Percentiles rank a stretch among this genome's conserved stretches.
Evolutionary conservation across 352 stramenopile genomes (phyloP).

Genomic region (Phytophthora rubi): DNA sequence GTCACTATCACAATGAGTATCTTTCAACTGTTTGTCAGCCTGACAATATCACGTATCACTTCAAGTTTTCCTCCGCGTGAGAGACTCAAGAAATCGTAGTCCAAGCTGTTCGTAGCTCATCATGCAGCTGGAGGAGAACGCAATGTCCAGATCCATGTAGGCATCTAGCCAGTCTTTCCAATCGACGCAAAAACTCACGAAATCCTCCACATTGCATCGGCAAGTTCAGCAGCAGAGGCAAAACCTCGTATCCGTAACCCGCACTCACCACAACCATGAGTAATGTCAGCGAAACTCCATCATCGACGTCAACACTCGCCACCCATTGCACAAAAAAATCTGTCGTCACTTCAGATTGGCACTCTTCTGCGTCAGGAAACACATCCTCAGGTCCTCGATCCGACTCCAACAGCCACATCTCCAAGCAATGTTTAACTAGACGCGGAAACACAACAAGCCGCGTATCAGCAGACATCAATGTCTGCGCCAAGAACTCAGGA

Average conservation of each 20-base stretch:
- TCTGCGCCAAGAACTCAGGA: neutral
- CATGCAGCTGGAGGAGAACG: conserved; percentile 13
- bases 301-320: neutral
- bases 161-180: conserved; percentile 8
- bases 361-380: neutral
- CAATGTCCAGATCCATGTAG: neutral
- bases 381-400: neutral
- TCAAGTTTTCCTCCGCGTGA: neutral
- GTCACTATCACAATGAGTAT: neutral
- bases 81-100: neutral
- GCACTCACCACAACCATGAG: conserved; percentile 8
- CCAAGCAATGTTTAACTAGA: neutral
- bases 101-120: conserved; percentile 6
- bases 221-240: conserved; percentile 21
- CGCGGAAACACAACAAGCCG: neutral
- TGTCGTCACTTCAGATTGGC: neutral
- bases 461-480: neutral
- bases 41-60: neutral
- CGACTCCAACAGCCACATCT: conserved; percentile 5
- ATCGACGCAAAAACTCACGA: conserved; percentile 1
- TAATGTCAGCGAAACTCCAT: conserved; percentile 1
- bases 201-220: conserved; percentile 2
- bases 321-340: conserved; percentile 19
- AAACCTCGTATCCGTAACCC: conserved; percentile 19
- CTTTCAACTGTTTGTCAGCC: neutral